Conservation (phyloP, 805 yeast genomes). For the Metschnikowia anglica region DNA sequence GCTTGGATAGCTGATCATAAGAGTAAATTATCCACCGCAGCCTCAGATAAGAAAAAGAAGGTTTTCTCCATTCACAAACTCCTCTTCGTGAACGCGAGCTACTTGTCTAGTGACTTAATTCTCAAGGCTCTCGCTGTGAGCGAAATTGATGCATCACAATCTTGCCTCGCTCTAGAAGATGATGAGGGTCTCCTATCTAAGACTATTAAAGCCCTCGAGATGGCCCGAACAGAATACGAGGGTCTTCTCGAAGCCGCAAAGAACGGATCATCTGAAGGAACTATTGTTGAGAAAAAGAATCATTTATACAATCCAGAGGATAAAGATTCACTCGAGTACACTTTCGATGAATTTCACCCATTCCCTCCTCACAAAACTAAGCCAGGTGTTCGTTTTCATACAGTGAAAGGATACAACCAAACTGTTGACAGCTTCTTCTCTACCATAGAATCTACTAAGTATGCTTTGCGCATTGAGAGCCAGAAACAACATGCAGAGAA, state of each 20-base stretch:
- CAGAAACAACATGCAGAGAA: constrained; percentile 75
- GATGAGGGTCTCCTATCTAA: constrained; percentile 30
- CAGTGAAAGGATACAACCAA: constrained; percentile 66
- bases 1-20: constrained; percentile 43
- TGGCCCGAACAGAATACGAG: constrained; percentile 46
- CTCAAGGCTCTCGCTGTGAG: constrained; percentile 51
- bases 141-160: constrained; percentile 48
- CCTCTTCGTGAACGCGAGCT: constrained; percentile 65
- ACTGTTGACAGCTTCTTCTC: constrained; percentile 85
- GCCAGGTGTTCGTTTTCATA: constrained; percentile 36
- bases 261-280: constrained; percentile 49
- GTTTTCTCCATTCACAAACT: constrained; percentile 66
- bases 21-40: constrained; percentile 21
- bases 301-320: constrained; percentile 44
- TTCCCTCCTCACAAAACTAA: constrained; percentile 49
- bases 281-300: constrained; percentile 62
- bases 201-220: constrained; percentile 43
- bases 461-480: constrained; percentile 69
- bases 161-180: constrained; percentile 30
- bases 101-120: constrained; percentile 75
- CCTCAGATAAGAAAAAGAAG: constrained; percentile 36
- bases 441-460: constrained; percentile 77
- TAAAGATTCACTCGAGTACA: constrained; percentile 45
- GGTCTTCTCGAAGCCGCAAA: constrained; percentile 32
- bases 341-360: constrained; percentile 71